A percentile compares a stretch with the other conserved stretches of the same genome.
Evolutionary conservation across 2,329 filamentous ascomycete species (phyloP).

Genomic region (Dactylellina cionopaga): DNA sequence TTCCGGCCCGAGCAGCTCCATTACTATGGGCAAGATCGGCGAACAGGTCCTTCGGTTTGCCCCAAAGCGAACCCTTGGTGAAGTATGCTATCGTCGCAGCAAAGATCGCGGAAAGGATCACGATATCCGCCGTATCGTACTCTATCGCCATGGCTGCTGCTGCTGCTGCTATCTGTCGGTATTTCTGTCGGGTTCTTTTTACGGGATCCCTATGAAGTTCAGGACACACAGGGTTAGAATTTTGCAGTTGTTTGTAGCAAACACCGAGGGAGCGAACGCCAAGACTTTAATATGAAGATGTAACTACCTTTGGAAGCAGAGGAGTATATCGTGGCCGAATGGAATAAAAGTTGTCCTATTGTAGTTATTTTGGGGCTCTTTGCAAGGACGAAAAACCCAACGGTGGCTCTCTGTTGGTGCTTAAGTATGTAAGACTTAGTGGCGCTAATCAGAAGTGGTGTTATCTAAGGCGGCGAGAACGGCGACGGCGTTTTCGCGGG

Average conservation of each 20-base stretch:
- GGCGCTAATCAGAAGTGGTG: no score
- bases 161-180: neutral
- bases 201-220: neutral
- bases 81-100: slow-evolving; percentile 93
- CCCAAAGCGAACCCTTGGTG: slow-evolving; percentile 96
- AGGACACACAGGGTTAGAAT: neutral
- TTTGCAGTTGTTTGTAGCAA: neutral
- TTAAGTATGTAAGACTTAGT: neutral
- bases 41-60: slow-evolving; percentile 86
- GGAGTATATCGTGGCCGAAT: neutral
- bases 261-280: neutral
- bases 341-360: neutral
- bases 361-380: neutral
- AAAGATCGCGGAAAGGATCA: slow-evolving; percentile 87
- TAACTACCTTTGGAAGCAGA: neutral
- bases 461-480: neutral
- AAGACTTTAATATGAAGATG: neutral
- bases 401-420: neutral
- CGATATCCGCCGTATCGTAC: slow-evolving; percentile 92
- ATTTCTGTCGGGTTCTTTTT: no score
- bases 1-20: slow-evolving; percentile 73
- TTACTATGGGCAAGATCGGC: slow-evolving; percentile 74
- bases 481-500: neutral
- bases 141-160: slow-evolving; percentile 80
- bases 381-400: neutral